Conservation (phyloP, 2,329 filamentous ascomycete species). For the Coniella vitis region DNA sequence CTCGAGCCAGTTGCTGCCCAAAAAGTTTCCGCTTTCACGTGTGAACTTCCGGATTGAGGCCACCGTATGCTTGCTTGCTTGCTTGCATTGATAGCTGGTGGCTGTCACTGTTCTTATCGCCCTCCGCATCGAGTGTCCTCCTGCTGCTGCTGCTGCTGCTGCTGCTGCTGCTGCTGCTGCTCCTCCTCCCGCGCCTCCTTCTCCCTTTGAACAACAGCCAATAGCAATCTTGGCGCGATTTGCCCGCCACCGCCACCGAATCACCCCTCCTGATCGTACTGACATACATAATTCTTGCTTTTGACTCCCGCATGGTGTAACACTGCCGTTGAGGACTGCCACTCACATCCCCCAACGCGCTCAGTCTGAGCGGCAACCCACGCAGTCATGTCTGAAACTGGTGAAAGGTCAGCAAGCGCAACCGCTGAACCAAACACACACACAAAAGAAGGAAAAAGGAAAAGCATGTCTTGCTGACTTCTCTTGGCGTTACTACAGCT, state of each 20-base stretch:
- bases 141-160: too few species aligned
- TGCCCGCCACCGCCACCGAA: background rate
- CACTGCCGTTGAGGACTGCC: background rate
- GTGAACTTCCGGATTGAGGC: slow-evolving; percentile 2
- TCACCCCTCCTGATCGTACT: background rate
- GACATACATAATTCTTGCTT: background rate
- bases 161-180: too few species aligned
- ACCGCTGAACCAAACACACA: background rate
- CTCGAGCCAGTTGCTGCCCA: background rate
- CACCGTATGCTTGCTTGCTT: slow-evolving; percentile 3
- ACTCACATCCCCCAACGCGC: background rate
- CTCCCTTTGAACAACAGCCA: too few species aligned
- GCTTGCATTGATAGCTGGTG: too few species aligned
- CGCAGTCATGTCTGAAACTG: slow-evolving; percentile 11
- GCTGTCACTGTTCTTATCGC: too few species aligned
- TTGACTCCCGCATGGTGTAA: too few species aligned
- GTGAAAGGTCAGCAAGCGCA: slow-evolving; percentile 11
- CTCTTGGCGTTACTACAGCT: slow-evolving; percentile 1
- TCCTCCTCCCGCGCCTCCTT: too few species aligned
- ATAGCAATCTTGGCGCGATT: too few species aligned
- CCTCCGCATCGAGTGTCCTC: too few species aligned
- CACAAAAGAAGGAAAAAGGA: too few species aligned
- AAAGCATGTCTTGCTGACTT: slow-evolving; percentile 5
- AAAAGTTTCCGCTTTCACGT: slow-evolving; percentile 8
- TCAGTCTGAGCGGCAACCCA: too few species aligned